phyloP scores from a whole-genome alignment of 192 early-diverging fungal species.

The Umbelopsis isabellina region DNA sequence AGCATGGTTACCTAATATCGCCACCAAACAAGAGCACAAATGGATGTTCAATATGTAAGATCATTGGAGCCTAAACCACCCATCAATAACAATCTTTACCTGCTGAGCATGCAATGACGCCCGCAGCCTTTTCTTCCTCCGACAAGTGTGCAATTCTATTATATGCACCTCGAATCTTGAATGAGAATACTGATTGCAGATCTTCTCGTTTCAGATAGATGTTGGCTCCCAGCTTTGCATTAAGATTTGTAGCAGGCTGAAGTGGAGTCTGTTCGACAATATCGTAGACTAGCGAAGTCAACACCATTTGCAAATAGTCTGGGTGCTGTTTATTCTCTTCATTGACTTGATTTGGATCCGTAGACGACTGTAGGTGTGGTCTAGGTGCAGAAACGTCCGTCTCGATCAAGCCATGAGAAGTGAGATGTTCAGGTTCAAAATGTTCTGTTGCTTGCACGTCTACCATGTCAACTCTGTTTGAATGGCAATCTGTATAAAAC shows the following conservation, averaged over 20 bases:
- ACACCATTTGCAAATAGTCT: slow-evolving; percentile 93
- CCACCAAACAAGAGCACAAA: no score
- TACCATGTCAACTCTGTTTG: not conserved
- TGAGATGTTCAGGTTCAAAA: not conserved
- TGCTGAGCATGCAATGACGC: slow-evolving; percentile 97
- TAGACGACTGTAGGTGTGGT: slow-evolving; percentile 7
- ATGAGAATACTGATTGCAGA: slow-evolving; percentile 95
- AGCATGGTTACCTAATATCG: slow-evolving; percentile 82
- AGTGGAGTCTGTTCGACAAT: slow-evolving; percentile 92
- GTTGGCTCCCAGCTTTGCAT: slow-evolving; percentile 64
- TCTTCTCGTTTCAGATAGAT: slow-evolving; percentile 96
- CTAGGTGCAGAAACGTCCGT: not conserved
- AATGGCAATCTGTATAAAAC: not conserved
- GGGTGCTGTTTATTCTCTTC: slow-evolving; percentile 37
- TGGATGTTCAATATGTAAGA: no score
- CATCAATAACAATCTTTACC: slow-evolving; percentile 43
- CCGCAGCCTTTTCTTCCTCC: slow-evolving; percentile 73
- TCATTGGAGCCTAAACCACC: no score
- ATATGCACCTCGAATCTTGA: slow-evolving; percentile 98
- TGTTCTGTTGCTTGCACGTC: not conserved
- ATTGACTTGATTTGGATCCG: not conserved
- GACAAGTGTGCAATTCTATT: slow-evolving; percentile 88
- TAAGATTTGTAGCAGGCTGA: slow-evolving; percentile 81
- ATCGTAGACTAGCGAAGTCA: slow-evolving; percentile 95
- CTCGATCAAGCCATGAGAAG: slow-evolving; percentile 8